Evolutionary conservation across 2,329 filamentous ascomycete species (phyloP).

Genomic region (Fusarium liriodendri): DNA sequence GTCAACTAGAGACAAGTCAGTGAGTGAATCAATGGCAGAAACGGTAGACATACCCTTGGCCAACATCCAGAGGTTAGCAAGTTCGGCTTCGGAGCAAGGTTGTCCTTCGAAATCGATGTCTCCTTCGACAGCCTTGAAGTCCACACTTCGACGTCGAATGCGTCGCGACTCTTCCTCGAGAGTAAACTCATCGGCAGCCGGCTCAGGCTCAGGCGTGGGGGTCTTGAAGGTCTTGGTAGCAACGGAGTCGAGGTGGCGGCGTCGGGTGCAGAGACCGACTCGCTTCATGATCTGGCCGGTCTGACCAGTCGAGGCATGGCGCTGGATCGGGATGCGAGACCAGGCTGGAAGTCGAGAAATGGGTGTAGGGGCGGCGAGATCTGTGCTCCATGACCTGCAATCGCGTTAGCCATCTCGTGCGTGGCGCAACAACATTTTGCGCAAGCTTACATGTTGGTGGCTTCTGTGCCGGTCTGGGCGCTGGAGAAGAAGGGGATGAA

Average conservation of each 20-base stretch:
- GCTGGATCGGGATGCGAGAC: slow-evolving; percentile 46
- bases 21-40: not conserved
- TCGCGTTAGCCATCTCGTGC: slow-evolving; percentile 17
- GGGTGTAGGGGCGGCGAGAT: slow-evolving; percentile 31
- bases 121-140: not conserved
- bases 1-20: slow-evolving; percentile 42
- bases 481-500: slow-evolving; percentile 45
- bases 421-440: not conserved
- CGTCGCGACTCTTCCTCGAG: slow-evolving; percentile 20
- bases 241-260: not conserved
- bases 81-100: slow-evolving; percentile 16
- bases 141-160: slow-evolving; percentile 12
- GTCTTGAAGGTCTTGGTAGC: not conserved
- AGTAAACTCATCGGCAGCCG: slow-evolving; percentile 7
- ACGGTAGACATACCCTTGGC: slow-evolving; percentile 45
- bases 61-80: slow-evolving; percentile 32
- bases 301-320: slow-evolving; percentile 37
- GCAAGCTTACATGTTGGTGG: slow-evolving; percentile 32
- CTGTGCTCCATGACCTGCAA: slow-evolving; percentile 39
- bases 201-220: not conserved
- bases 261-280: slow-evolving; percentile 31
- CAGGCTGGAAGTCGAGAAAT: slow-evolving; percentile 44
- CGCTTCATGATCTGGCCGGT: slow-evolving; percentile 49
- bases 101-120: slow-evolving; percentile 8
- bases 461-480: slow-evolving; percentile 11